phyloP scores from a whole-genome alignment of 1,139 yeast species.

The Yamadazyma friedrichii region DNA sequence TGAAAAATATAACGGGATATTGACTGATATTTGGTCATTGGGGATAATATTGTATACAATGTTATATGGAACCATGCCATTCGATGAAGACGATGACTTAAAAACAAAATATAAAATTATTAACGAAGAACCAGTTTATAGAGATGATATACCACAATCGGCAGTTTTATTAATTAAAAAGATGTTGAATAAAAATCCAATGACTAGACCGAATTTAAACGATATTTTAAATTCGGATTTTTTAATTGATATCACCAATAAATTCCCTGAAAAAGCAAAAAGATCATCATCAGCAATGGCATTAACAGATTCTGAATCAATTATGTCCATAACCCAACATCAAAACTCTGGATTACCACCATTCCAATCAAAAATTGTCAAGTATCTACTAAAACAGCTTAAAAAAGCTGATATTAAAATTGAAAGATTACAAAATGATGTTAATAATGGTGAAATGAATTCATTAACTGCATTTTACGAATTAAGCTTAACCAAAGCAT shows the following conservation, averaged over 20 bases:
- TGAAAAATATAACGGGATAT: constrained; percentile 75
- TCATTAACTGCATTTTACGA: constrained; percentile 85
- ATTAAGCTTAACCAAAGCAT: constrained; percentile 64
- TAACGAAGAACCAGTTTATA: constrained; percentile 60
- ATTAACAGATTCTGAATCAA: constrained; percentile 34
- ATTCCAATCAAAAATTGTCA: constrained; percentile 64
- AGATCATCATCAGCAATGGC: constrained; percentile 11
- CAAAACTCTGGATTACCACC: constrained; percentile 38
- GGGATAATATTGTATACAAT: constrained; percentile 93
- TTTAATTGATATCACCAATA: constrained; percentile 43
- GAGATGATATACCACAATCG: constrained; percentile 44
- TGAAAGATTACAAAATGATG: constrained; percentile 60
- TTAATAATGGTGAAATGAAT: constrained; percentile 65
- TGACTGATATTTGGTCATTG: constrained; percentile 87
- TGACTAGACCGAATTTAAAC: constrained; percentile 54
- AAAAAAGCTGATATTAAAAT: constrained; percentile 66
- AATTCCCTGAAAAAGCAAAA: constrained; percentile 17
- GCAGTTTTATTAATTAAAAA: constrained; percentile 49
- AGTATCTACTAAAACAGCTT: constrained; percentile 61
- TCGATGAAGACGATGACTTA: constrained; percentile 77
- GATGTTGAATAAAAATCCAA: constrained; percentile 68
- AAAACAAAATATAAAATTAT: constrained; percentile 62
- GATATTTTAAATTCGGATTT: constrained; percentile 66
- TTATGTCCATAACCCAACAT: constrained; percentile 41
- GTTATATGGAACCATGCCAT: constrained; percentile 87